Percentiles rank a stretch among this genome's conserved stretches.
Evolutionary conservation across 371 early-diverging fungal species (phyloP).

Genomic region (Lichtheimia hyalospora): DNA sequence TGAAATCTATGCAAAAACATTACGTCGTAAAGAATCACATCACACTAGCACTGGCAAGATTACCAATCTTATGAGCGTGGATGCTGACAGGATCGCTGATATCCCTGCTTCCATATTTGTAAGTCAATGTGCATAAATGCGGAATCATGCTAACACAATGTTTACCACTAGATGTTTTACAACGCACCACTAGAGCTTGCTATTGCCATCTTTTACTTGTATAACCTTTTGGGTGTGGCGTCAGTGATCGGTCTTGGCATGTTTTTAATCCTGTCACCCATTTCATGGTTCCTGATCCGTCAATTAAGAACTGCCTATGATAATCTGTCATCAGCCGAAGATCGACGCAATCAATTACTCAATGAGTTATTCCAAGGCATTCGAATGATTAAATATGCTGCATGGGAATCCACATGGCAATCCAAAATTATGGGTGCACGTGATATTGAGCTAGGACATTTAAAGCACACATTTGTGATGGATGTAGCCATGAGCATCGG

Average conservation of each 20-base stretch:
- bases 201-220: slow-evolving; percentile 49
- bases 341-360: slow-evolving; percentile 44
- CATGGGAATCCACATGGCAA: slow-evolving; percentile 66
- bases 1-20: slow-evolving; percentile 51
- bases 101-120: slow-evolving; percentile 45
- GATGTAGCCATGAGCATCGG: slow-evolving; percentile 41
- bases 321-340: slow-evolving; percentile 26
- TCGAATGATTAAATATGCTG: slow-evolving; percentile 68
- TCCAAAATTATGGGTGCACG: slow-evolving; percentile 50
- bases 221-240: slow-evolving; percentile 48
- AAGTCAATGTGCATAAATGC: neutral
- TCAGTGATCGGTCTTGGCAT: slow-evolving; percentile 50
- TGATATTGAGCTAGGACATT: slow-evolving; percentile 49
- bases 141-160: neutral
- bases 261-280: slow-evolving; percentile 59
- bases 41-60: slow-evolving; percentile 65
- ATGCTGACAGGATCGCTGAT: slow-evolving; percentile 59
- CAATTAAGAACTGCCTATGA: slow-evolving; percentile 19
- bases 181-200: slow-evolving; percentile 54
- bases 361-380: slow-evolving; percentile 68
- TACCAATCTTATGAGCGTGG: slow-evolving; percentile 80
- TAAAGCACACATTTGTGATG: slow-evolving; percentile 36
- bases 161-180: slow-evolving; percentile 35
- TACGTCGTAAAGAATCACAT: slow-evolving; percentile 35
- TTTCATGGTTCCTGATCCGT: slow-evolving; percentile 51